Conservation (phyloP, 2,329 filamentous ascomycete species). For the Alternaria sp. region DNA sequence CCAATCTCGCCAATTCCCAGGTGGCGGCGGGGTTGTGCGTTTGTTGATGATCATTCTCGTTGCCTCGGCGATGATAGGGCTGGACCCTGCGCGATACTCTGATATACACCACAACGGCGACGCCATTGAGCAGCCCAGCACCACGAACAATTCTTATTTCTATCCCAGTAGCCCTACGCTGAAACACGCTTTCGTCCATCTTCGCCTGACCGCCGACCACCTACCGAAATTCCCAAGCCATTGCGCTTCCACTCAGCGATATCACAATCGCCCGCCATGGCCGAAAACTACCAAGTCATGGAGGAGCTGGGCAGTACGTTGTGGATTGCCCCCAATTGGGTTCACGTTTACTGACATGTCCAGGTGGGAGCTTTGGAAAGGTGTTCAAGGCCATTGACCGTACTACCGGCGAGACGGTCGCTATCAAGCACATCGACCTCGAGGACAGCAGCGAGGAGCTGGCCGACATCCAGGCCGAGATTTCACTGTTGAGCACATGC, state of each 20-base stretch:
- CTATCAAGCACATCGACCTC: slow-evolving; percentile 98
- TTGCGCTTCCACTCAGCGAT: slow-evolving; percentile 29
- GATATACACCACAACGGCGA: slow-evolving; percentile 27
- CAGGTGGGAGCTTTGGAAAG: slow-evolving; percentile 93
- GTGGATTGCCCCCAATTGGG: background rate
- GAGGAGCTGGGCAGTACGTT: slow-evolving; percentile 94
- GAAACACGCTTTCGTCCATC: slow-evolving; percentile 35
- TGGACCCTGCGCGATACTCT: slow-evolving; percentile 25
- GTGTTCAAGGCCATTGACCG: slow-evolving; percentile 97
- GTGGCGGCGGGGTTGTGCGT: slow-evolving; percentile 30
- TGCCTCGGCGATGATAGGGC: slow-evolving; percentile 34
- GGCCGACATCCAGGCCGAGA: slow-evolving; percentile 97
- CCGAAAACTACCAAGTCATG: slow-evolving; percentile 90
- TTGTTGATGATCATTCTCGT: slow-evolving; percentile 38
- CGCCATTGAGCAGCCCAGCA: slow-evolving; percentile 16
- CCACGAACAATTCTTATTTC: slow-evolving; percentile 38
- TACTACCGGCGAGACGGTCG: slow-evolving; percentile 88
- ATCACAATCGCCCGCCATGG: slow-evolving; percentile 63
- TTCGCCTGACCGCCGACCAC: slow-evolving; percentile 31
- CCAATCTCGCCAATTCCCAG: slow-evolving; percentile 19
- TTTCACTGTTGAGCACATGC: slow-evolving; percentile 93
- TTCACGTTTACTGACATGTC: slow-evolving; percentile 23
- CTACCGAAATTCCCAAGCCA: slow-evolving; percentile 25
- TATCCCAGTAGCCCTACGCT: slow-evolving; percentile 31
- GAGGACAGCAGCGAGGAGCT: slow-evolving; percentile 99